Percentiles rank a stretch among this genome's conserved stretches.
These are phyloP conservation scores for Agaricus blazei DNA, from an alignment of 768 basidiomycete species.

Conservation along the genomic window DNA sequence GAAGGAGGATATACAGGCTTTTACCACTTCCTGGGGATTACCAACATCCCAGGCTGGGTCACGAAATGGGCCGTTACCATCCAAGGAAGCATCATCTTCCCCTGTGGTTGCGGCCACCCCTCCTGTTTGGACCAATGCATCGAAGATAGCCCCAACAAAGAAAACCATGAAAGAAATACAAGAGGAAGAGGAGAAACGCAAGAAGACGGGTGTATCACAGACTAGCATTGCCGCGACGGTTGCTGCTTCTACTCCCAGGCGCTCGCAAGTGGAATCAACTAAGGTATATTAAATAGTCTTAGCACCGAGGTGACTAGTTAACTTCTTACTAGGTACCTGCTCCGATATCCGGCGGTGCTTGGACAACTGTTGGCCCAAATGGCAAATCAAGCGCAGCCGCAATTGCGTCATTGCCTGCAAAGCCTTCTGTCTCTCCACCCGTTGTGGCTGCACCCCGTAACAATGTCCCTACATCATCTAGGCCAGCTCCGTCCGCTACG, in stretches of 20 bases:
- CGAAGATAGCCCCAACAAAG: conserved; percentile 53
- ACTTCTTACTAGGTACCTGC: conserved; percentile 9
- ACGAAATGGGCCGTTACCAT: conserved; percentile 27
- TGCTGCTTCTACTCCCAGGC: conserved; percentile 50
- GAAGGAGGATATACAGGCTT: conserved; percentile 56
- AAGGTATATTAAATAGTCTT: conserved; percentile 42
- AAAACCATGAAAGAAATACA: conserved; percentile 99
- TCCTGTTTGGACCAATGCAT: conserved; percentile 70
- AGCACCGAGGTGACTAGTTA: neutral
- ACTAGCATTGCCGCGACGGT: conserved; percentile 52
- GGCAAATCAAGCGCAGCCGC: conserved; percentile 50
- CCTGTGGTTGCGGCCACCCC: conserved; percentile 18
- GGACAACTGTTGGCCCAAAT: conserved; percentile 83
- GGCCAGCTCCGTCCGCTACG: conserved; percentile 30
- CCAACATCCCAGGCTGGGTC: conserved; percentile 77
- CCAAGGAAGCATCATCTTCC: conserved; percentile 40
- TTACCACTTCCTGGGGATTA: conserved; percentile 79
- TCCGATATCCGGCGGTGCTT: conserved; percentile 44
- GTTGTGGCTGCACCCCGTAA: conserved; percentile 25
- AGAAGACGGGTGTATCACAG: conserved; percentile 53
- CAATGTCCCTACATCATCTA: conserved; percentile 33
- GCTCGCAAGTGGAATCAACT: conserved; percentile 74
- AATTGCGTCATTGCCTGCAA: conserved; percentile 24
- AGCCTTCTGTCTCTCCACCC: conserved; percentile 10
- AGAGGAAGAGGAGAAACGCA: conserved; percentile 91